Base-by-base conservation (phyloP, 257 asterid species). In the Solanum ossicruentum region DNA sequence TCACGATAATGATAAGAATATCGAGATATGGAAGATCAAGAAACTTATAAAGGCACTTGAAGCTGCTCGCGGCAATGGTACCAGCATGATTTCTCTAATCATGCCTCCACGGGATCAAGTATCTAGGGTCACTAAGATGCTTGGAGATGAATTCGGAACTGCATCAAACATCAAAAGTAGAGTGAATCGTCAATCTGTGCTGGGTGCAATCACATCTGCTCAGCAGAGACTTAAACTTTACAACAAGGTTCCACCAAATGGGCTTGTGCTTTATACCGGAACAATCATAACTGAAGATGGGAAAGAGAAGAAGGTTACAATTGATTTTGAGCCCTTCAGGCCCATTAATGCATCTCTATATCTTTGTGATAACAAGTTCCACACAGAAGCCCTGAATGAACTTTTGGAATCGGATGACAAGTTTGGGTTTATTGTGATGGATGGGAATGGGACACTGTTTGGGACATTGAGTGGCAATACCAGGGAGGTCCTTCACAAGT, bases 81-180 rank as follows among this genome's bases (percentile, higher is more conserved):
- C 91, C 81, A 89, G 91, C 65, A 89, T 89, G 91, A 89, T 89
- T 69, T 89, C 91, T 81, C 89, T 89, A 10, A 89, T 89, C 80
- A 87, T 89, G 89, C 91, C 91, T 85, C 91, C 91, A 45, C 90
- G 91, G 56, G 91, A 89, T 84, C 91, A 89, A 77, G 28, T 89
- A 18, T 20, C 91, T 58, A 88, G 90, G 77, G 91, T 89, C 5
- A 84, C 91, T 17, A 89, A 89, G 84, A 89, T 89, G 91, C 89
- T 89, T 81, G 91, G 91, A 49, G 91, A 89, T 89, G 91, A 89
- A 77, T 87, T 52, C 21, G 91, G 91, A 81, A 89, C 91, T 85
- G 91, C 91, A 21, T 89, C 91, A 12, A 89, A 89, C 84, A 89
- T 89, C 80, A 87, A 87, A 81, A 89, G 91, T 80, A 66, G 91